A percentile compares a stretch with the other conserved stretches of the same genome.
Conservation (phyloP, 805 yeast species). For the Wickerhamiella cacticola region DNA sequence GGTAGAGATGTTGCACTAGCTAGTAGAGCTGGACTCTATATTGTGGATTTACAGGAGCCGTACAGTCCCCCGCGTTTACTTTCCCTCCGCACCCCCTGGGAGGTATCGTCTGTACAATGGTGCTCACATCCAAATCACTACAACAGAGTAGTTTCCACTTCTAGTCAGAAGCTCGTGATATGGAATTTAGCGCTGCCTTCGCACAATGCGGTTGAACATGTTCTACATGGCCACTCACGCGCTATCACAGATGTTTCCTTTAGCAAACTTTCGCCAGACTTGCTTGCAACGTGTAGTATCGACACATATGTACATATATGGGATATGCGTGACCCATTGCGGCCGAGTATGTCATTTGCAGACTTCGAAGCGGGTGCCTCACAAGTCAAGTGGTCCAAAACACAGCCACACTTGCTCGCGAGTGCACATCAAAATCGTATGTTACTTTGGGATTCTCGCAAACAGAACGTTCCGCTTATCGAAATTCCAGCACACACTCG, state of each 20-base stretch:
- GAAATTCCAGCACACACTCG: constrained; percentile 66
- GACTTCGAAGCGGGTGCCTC: constrained; percentile 94
- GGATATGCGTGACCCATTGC: constrained; percentile 71
- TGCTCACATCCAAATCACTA: constrained; percentile 80
- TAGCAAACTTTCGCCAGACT: constrained; percentile 75
- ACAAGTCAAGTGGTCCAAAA: constrained; percentile 86
- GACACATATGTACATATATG: constrained; percentile 80
- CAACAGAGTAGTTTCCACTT: constrained; percentile 83
- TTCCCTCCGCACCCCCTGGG: constrained; percentile 90
- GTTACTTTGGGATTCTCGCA: constrained; percentile 79
- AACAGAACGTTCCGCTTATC: constrained; percentile 63
- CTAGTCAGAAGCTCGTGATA: constrained; percentile 87
- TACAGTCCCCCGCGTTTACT: constrained; percentile 91
- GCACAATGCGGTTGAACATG: constrained; percentile 67
- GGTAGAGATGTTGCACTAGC: constrained; percentile 93
- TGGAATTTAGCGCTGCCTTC: constrained; percentile 79
- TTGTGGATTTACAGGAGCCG: constrained; percentile 92
- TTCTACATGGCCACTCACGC: constrained; percentile 77
- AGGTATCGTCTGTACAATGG: constrained; percentile 98
- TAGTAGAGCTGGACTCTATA: constrained; percentile 68
- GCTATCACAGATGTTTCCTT: constrained; percentile 95
- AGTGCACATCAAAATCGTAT: constrained; percentile 74
- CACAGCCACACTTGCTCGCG: constrained; percentile 65
- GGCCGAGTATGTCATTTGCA: constrained; percentile 69
- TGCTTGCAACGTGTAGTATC: constrained; percentile 83